A percentile compares a stretch with the other conserved stretches of the same genome.
Conservation (phyloP, 805 yeast genomes). For the Metschnikowia proteae region DNA sequence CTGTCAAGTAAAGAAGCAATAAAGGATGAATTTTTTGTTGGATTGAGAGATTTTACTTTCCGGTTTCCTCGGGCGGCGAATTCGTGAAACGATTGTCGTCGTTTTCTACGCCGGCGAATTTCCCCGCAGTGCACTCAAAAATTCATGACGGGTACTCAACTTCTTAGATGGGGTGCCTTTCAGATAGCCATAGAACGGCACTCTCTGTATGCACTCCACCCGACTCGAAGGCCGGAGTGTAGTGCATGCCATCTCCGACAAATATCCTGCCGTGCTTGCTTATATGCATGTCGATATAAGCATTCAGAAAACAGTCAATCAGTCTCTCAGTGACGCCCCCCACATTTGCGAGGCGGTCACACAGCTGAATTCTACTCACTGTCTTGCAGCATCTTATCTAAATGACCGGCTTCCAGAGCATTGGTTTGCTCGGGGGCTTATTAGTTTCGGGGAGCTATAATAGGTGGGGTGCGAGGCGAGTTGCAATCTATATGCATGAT, state of each 20-base stretch:
- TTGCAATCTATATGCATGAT: not conserved
- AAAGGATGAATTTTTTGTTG: not conserved
- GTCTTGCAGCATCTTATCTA: not conserved
- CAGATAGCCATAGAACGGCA: not conserved
- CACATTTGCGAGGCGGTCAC: not conserved
- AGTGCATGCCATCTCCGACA: not conserved
- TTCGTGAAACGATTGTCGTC: not conserved
- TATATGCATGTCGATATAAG: not conserved
- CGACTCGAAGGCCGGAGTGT: too few species aligned
- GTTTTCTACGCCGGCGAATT: not conserved
- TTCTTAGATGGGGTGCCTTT: not conserved
- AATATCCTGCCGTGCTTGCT: not conserved
- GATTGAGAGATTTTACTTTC: not conserved
- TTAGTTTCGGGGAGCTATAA: not conserved
- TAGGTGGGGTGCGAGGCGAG: slow-evolving; percentile 1
- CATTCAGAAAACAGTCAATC: not conserved
- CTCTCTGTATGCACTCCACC: slow-evolving; percentile 1
- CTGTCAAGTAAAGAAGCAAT: not conserved
- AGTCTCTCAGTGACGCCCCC: not conserved
- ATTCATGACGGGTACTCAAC: slow-evolving; percentile 1
- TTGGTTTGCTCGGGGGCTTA: not conserved
- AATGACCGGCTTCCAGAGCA: not conserved
- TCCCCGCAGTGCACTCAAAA: slow-evolving; percentile 7
- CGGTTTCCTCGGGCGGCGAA: not conserved
- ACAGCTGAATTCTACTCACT: not conserved